Conservation (phyloP, 495 filamentous ascomycete genomes). For the Tirmania nivea region DNA sequence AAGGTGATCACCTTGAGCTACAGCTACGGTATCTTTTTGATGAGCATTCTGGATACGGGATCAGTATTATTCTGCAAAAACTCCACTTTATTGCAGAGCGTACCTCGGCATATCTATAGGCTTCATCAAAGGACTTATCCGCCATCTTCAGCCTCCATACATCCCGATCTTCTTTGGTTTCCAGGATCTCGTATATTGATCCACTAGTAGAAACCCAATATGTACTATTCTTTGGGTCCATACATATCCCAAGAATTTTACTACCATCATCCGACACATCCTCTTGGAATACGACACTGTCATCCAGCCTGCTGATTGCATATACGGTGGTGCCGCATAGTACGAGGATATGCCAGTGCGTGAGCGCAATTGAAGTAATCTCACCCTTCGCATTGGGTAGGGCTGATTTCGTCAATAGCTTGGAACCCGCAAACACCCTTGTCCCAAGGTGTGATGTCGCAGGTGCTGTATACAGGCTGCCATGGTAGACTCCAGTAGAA, state of each 20-base stretch:
- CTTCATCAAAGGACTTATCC: conserved; percentile 66
- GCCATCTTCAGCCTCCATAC: conserved; percentile 82
- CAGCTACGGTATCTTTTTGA: conserved; percentile 74
- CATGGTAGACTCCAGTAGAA: conserved; percentile 66
- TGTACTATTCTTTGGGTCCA: conserved; percentile 79
- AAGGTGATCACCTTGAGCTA: conserved; percentile 72
- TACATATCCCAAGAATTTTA: conserved; percentile 53
- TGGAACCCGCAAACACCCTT: conserved; percentile 46
- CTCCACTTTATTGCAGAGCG: not conserved
- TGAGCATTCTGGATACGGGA: conserved; percentile 25
- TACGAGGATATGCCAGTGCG: conserved; percentile 80
- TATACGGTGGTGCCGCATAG: conserved; percentile 63
- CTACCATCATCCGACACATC: conserved; percentile 62
- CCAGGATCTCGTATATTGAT: conserved; percentile 83
- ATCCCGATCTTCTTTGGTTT: conserved; percentile 74
- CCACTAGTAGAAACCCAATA: conserved; percentile 85
- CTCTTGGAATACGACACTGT: conserved; percentile 67
- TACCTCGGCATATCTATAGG: conserved; percentile 54
- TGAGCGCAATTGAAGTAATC: conserved; percentile 60
- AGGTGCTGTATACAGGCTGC: conserved; percentile 38
- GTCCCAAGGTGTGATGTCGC: conserved; percentile 35
- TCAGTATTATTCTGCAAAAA: not conserved
- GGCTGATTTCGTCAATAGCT: conserved; percentile 47
- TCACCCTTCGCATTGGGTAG: conserved; percentile 44
- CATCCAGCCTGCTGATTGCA: conserved; percentile 66